phyloP scores from a whole-genome alignment of 2,329 filamentous ascomycete species.

The Trichoderma sp. region DNA sequence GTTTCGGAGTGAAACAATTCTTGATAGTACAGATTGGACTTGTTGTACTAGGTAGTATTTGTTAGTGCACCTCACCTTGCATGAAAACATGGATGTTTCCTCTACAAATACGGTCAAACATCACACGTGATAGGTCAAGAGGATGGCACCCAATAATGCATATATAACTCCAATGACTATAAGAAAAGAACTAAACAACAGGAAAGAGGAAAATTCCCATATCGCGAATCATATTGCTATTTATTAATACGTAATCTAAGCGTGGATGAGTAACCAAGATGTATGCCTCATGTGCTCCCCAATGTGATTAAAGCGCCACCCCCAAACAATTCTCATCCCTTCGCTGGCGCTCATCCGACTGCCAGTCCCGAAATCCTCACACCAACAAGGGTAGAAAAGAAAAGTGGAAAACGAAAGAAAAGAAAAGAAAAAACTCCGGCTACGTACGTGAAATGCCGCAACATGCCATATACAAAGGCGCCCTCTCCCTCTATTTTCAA shows the following conservation, averaged over 20 bases:
- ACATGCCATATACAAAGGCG: constrained; percentile 27
- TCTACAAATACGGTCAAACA: background rate
- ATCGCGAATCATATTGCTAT: constrained; percentile 15
- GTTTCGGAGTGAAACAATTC: background rate
- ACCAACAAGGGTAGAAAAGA: background rate
- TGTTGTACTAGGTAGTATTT: background rate
- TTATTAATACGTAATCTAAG: constrained; percentile 17
- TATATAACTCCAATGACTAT: background rate
- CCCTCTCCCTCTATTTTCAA: constrained; percentile 16
- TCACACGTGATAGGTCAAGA: background rate
- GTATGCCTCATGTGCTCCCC: constrained; percentile 17
- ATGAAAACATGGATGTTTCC: background rate
- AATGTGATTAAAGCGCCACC: constrained; percentile 1
- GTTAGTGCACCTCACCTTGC: background rate
- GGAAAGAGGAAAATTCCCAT: background rate
- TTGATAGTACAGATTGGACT: background rate
- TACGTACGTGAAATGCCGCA: constrained; percentile 21
- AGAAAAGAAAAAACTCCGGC: constrained; percentile 17
- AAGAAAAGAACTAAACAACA: background rate
- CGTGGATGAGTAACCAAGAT: constrained; percentile 18
- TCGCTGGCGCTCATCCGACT: constrained; percentile 6
- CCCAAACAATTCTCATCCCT: constrained; percentile 15
- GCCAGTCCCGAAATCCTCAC: constrained; percentile 5
- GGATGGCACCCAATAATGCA: background rate
- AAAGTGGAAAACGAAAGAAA: background rate